Conservation (phyloP, 2,329 filamentous ascomycete genomes). For the Colletotrichum ledebouriae region DNA sequence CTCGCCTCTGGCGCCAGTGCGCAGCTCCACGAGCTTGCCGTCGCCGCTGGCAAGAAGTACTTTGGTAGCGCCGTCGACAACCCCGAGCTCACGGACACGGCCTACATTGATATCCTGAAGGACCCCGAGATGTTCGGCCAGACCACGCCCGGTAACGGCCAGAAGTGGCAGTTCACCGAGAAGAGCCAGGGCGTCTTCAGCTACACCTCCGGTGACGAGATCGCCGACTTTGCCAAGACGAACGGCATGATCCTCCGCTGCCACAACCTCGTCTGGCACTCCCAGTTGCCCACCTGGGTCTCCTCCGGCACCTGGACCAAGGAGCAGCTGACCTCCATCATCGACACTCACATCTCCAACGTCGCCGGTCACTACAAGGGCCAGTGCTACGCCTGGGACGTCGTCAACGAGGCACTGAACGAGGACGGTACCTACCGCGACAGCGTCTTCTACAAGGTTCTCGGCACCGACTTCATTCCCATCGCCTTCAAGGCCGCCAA, state of each 20-base stretch:
- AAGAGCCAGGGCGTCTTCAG: constrained; percentile 68
- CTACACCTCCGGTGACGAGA: constrained; percentile 68
- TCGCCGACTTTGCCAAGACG: constrained; percentile 58
- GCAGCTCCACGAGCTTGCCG: constrained; percentile 53
- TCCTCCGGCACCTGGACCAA: constrained; percentile 55
- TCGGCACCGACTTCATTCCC: constrained; percentile 61
- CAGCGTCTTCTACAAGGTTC: constrained; percentile 57
- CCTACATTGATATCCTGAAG: constrained; percentile 67
- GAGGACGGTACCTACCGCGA: constrained; percentile 57
- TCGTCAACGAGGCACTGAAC: constrained; percentile 62
- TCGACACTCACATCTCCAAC: constrained; percentile 65
- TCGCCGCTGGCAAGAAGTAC: constrained; percentile 58
- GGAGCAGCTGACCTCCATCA: constrained; percentile 48
- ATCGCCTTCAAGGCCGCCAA: constrained; percentile 60
- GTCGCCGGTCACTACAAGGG: constrained; percentile 60
- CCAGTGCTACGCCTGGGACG: constrained; percentile 65
- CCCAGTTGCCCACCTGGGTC: constrained; percentile 63
- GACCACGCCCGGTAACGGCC: constrained; percentile 73
- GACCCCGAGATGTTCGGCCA: constrained; percentile 74
- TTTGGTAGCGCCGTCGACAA: constrained; percentile 77
- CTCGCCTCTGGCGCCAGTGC: constrained; percentile 42
- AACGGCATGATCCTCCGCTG: constrained; percentile 57
- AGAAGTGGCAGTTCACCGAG: constrained; percentile 75
- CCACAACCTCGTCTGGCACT: constrained; percentile 62
- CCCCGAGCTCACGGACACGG: constrained; percentile 59